Percentiles rank a stretch among this genome's conserved stretches.
phyloP scores from a whole-genome alignment of 352 stramenopile genomes.

The Globisporangium middletonii region DNA sequence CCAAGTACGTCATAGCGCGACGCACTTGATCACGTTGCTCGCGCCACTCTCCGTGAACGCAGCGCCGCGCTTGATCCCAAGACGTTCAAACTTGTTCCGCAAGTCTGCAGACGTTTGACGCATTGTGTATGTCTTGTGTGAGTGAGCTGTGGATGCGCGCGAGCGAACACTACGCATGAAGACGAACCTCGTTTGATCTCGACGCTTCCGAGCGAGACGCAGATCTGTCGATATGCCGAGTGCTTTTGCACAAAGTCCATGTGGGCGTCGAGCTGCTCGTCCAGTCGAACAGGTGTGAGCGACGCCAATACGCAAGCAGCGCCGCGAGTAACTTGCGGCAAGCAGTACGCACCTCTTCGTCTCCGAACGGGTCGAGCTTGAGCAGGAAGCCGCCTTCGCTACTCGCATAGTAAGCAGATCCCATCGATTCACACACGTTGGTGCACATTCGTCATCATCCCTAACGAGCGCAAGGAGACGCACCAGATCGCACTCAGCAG shows the following conservation, averaged over 20 bases:
- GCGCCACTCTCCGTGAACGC: slow-evolving; percentile 34
- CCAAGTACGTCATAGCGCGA: neutral
- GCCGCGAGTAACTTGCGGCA: neutral
- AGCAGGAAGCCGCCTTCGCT: slow-evolving; percentile 30
- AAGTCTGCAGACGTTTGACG: slow-evolving; percentile 23
- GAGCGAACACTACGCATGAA: neutral
- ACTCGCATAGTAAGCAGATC: neutral
- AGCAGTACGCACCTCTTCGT: slow-evolving; percentile 30
- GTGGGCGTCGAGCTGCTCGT: slow-evolving; percentile 33
- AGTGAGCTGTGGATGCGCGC: neutral
- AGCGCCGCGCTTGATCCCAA: slow-evolving; percentile 37
- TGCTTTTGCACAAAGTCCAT: slow-evolving; percentile 41
- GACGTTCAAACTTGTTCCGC: slow-evolving; percentile 53
- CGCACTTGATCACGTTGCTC: slow-evolving; percentile 26
- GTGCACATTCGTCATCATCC: neutral
- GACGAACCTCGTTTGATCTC: slow-evolving; percentile 39
- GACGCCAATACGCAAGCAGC: neutral
- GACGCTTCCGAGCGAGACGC: slow-evolving; percentile 41
- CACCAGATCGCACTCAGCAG: slow-evolving; percentile 33
- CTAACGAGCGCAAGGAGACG: neutral
- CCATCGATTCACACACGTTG: no score
- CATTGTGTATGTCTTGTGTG: neutral
- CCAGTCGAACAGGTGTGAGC: neutral
- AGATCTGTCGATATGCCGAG: slow-evolving; percentile 28
- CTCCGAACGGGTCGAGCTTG: slow-evolving; percentile 44